Percentiles rank a stretch among this genome's conserved stretches.
Conservation (phyloP, 2,329 filamentous ascomycete genomes). For the Ophiocordyceps camponoti-floridani region DNA sequence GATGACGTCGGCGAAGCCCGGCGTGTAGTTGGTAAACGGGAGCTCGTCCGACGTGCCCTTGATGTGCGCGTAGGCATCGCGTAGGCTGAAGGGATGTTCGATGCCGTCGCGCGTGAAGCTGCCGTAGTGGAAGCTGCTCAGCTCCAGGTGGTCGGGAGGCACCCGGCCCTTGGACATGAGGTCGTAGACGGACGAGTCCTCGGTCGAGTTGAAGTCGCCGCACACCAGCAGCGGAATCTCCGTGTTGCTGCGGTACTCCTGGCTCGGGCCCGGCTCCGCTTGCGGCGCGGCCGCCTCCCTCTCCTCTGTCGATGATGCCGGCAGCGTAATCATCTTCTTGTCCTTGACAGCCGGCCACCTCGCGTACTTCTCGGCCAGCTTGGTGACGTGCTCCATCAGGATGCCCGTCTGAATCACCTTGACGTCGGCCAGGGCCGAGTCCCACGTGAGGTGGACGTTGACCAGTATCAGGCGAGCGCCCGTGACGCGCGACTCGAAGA, state of each 20-base stretch:
- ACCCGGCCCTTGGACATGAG: constrained; percentile 69
- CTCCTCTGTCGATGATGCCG: constrained; percentile 15
- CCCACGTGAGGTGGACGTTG: constrained; percentile 92
- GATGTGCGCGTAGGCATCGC: constrained; percentile 73
- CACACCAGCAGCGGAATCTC: constrained; percentile 85
- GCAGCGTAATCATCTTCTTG: constrained; percentile 43
- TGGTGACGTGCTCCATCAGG: constrained; percentile 78
- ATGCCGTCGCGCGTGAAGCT: constrained; percentile 87
- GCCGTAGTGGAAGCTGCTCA: constrained; percentile 70
- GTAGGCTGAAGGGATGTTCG: constrained; percentile 82
- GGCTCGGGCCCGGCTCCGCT: constrained; percentile 57
- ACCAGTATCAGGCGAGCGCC: constrained; percentile 85
- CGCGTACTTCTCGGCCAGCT: constrained; percentile 70
- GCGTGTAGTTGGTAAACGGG: constrained; percentile 91
- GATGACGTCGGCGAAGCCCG: constrained; percentile 78
- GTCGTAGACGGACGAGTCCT: constrained; percentile 79
- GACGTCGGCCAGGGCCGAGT: constrained; percentile 77
- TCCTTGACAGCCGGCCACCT: constrained; percentile 66
- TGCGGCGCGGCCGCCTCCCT: constrained; percentile 31
- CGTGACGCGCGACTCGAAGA: constrained; percentile 81
- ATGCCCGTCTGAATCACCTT: constrained; percentile 95
- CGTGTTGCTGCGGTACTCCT: constrained; percentile 70
- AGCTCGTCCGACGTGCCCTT: constrained; percentile 70
- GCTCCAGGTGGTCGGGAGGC: constrained; percentile 59
- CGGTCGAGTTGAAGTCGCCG: constrained; percentile 88